A percentile compares a stretch with the other conserved stretches of the same genome.
Conservation (phyloP, 352 stramenopile species). For the Phytophthora fragariae region DNA sequence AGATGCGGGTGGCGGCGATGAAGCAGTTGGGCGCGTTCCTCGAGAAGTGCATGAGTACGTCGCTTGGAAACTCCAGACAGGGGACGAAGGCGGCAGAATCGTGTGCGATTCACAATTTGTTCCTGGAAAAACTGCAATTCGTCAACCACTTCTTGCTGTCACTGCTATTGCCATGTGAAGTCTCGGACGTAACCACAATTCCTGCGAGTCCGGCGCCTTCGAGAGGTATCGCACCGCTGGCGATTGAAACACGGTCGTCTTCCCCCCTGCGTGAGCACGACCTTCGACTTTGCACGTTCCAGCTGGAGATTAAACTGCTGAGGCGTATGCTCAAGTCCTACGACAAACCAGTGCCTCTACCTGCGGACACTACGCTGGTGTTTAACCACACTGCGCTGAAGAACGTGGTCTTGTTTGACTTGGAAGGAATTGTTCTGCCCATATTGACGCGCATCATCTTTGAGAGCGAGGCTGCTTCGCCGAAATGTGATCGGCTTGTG, state of each 20-base stretch:
- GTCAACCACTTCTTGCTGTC: slow-evolving; percentile 63
- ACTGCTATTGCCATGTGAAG: slow-evolving; percentile 38
- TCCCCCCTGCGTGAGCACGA: slow-evolving; percentile 1
- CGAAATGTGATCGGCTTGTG: slow-evolving; percentile 57
- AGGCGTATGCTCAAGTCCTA: slow-evolving; percentile 22
- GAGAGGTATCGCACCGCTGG: slow-evolving; percentile 33
- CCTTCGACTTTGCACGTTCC: slow-evolving; percentile 29
- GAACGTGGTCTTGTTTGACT: slow-evolving; percentile 49
- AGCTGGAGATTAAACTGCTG: slow-evolving; percentile 30
- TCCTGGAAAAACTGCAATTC: slow-evolving; percentile 49
- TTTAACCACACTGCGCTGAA: slow-evolving; percentile 55
- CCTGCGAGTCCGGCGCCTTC: neutral
- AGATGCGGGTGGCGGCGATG: slow-evolving; percentile 24
- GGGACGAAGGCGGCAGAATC: neutral
- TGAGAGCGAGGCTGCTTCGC: slow-evolving; percentile 14
- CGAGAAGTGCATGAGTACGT: slow-evolving; percentile 27
- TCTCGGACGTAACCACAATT: slow-evolving; percentile 7
- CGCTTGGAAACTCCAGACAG: neutral
- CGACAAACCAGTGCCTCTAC: neutral
- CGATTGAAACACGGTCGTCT: slow-evolving; percentile 23
- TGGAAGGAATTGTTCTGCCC: slow-evolving; percentile 40
- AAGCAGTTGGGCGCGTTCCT: slow-evolving; percentile 42
- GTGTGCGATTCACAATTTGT: slow-evolving; percentile 21
- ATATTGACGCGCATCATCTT: slow-evolving; percentile 32
- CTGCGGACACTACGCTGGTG: slow-evolving; percentile 49